A percentile compares a stretch with the other conserved stretches of the same genome.
Evolutionary conservation across 176 grass and related monocot genomes (phyloP).

Genomic region (Leersia perrieri): DNA sequence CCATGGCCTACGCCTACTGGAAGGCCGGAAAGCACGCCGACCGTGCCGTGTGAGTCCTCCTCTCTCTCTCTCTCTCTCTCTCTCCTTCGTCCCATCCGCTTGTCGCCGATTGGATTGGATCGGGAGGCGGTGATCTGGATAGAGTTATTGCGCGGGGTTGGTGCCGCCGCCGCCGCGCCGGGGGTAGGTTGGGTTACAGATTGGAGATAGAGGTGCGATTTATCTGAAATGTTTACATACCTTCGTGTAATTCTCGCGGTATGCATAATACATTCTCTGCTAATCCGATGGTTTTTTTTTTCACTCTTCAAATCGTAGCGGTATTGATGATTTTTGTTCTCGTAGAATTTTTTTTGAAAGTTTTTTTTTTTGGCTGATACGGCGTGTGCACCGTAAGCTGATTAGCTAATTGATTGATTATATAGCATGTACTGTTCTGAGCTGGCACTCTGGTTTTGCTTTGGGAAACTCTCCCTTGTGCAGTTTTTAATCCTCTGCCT

Average conservation of each 20-base stretch:
- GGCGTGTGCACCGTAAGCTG: neutral
- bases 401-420: no score
- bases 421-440: neutral
- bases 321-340: neutral
- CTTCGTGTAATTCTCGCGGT: neutral
- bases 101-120: conserved; percentile 32
- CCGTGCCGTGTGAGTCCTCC: conserved; percentile 95
- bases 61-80: neutral
- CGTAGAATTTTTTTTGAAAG: neutral
- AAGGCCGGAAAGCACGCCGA: conserved; percentile 89
- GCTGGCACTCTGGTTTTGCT: conserved; percentile 20
- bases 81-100: neutral
- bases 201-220: neutral
- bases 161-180: neutral
- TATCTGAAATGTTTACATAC: neutral
- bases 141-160: neutral
- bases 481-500: neutral
- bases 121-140: conserved; percentile 21
- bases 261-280: neutral
- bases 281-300: neutral
- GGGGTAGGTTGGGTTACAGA: neutral
- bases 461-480: neutral
- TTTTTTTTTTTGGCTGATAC: neutral
- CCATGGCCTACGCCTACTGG: conserved; percentile 99
- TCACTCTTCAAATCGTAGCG: neutral